Evolutionary conservation across 1,139 yeast genomes (phyloP), one percentile per base, ranked within the genome.

Genomic region (Tardiomyces blankii): DNA sequence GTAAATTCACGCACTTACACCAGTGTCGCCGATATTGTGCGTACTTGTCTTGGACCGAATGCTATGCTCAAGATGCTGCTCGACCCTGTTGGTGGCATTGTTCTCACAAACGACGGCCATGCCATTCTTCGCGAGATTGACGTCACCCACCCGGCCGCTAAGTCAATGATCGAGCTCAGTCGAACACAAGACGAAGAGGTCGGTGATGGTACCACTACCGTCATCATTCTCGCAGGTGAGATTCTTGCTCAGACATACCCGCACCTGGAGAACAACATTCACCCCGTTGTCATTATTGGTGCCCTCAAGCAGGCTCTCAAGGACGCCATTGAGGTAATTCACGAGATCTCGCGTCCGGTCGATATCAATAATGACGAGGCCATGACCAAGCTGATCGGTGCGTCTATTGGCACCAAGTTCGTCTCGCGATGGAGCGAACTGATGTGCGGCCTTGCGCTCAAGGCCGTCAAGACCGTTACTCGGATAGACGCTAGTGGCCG

Each of bases 141-240:
- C 9, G 95, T 93, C 41, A 74, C 93, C 58, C 98, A 88, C 62
- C 98, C 99, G 5, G 98, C 98, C 8, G 98, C 99, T 45, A 93
- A 93, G 68, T 84, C 95, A 32, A 93, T 93, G 97, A 85, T 93
- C 62, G 98, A 93, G 68, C 75, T 93, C 56, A 82, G 94, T 58
- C 78, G 98, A 69, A 89, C 98, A 8, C 98, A 91, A 69, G 99
- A 93, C 63, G 99, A 93, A 67, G 98, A 93, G 69, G 97, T 91
- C 51, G 98, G 98, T 46, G 98, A 91, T 64, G 98, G 98, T 52
- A 91, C 98, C 50, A 91, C 98, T 35, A 83, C 96, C 9, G 98
- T 91, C 47, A 89, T 91, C 59, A 68, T 67, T 51, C 71, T 89
- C 54, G 97, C 98, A 7, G 99, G 98, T 50, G 99, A 91, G 64